These are phyloP conservation scores for Lavandula angustifolia DNA, from an alignment of 257 asterid genomes.

Conservation along the genomic window DNA sequence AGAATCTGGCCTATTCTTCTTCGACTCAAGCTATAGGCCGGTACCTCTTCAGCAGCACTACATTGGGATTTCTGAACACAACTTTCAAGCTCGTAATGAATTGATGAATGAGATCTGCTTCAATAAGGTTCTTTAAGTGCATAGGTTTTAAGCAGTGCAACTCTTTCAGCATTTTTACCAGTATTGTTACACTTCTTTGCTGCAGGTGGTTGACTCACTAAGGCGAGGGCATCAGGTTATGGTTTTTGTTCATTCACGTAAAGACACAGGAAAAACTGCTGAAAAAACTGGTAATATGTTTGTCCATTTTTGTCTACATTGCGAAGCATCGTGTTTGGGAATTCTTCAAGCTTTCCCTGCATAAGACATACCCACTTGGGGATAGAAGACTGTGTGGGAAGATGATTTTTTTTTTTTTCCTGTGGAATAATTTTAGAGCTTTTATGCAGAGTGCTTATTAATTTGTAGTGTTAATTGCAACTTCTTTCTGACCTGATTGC, in stretches of 20 bases:
- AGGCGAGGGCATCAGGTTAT: constrained; percentile 92
- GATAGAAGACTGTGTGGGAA: not conserved
- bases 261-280: constrained; percentile 96
- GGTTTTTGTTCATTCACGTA: constrained; percentile 98
- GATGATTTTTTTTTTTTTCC: constrained; percentile 12
- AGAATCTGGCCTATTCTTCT: constrained; percentile 89
- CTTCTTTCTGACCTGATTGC: constrained; percentile 22
- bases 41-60: constrained; percentile 97
- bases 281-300: constrained; percentile 69
- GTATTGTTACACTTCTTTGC: constrained; percentile 21
- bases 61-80: constrained; percentile 84
- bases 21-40: constrained; percentile 94
- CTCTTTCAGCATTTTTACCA: constrained; percentile 18
- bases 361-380: not conserved
- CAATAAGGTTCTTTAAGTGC: constrained; percentile 63
- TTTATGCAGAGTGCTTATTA: constrained; percentile 3
- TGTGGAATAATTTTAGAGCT: not conserved
- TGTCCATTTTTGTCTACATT: no score
- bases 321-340: no score
- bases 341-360: not conserved
- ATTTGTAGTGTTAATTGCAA: constrained; percentile 21
- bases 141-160: constrained; percentile 23
- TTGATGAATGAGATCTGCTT: constrained; percentile 86
- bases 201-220: constrained; percentile 82
- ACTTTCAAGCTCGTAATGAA: constrained; percentile 78